A percentile compares a stretch with the other conserved stretches of the same genome.
Conservation (phyloP, 2,329 filamentous ascomycete species). For the Pseudogymnoascus sp. region DNA sequence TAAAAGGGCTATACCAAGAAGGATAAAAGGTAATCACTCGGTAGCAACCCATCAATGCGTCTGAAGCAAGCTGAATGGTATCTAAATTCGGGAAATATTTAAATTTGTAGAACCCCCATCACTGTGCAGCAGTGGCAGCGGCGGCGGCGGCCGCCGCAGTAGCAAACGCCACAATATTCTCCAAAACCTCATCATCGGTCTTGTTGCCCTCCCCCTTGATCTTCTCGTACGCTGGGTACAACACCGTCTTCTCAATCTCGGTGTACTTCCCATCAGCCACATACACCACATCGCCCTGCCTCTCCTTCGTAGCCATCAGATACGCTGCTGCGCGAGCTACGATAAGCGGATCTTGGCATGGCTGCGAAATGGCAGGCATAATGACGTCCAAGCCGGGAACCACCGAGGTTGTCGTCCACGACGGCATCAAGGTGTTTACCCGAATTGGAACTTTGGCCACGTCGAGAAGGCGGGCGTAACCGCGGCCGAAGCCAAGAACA, state of each 20-base stretch:
- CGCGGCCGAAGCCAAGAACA: conserved; percentile 46
- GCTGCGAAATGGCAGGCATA: conserved; percentile 34
- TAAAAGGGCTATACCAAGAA: background rate
- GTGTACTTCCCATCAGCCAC: conserved; percentile 40
- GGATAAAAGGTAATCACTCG: background rate
- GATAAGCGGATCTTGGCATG: conserved; percentile 37
- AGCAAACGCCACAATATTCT: conserved; percentile 18
- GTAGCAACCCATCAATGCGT: background rate
- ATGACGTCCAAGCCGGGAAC: conserved; percentile 33
- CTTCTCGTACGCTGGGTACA: conserved; percentile 30
- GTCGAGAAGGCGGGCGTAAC: conserved; percentile 35
- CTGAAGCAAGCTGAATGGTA: background rate
- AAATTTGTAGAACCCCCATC: background rate
- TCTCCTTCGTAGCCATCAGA: conserved; percentile 41
- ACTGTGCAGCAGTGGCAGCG: background rate
- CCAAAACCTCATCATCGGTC: conserved; percentile 33
- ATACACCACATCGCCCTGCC: conserved; percentile 48
- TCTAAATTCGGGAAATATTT: background rate
- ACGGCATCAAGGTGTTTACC: conserved; percentile 48
- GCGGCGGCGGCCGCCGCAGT: background rate
- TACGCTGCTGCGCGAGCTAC: conserved; percentile 43
- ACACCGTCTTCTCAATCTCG: conserved; percentile 45
- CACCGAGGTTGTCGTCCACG: conserved; percentile 46
- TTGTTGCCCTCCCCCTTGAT: conserved; percentile 30
- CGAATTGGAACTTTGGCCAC: conserved; percentile 40